Evolutionary conservation across 2,329 filamentous ascomycete species (phyloP).

Genomic region (Sporothrix globosa): DNA sequence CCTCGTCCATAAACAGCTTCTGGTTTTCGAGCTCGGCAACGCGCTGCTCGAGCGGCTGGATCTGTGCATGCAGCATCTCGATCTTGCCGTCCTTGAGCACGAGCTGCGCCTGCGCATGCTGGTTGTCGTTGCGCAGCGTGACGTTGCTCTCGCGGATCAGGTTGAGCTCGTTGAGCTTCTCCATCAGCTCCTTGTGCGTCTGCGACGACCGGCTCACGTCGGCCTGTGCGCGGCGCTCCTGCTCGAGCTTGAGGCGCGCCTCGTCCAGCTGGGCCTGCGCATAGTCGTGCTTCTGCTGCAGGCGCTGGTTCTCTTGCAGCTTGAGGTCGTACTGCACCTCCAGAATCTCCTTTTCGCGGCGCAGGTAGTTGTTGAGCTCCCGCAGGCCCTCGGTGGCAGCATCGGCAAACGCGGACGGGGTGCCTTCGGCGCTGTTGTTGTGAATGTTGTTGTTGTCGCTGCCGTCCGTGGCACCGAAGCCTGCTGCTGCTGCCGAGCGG

Average conservation of each 20-base stretch:
- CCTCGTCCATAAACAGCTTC: slow-evolving; percentile 78
- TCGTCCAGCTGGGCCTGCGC: slow-evolving; percentile 87
- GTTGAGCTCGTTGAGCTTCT: slow-evolving; percentile 94
- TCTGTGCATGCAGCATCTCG: slow-evolving; percentile 71
- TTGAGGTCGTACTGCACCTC: slow-evolving; percentile 95
- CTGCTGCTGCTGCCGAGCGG: slow-evolving; percentile 52
- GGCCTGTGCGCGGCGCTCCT: slow-evolving; percentile 77
- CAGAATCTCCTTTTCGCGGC: slow-evolving; percentile 95
- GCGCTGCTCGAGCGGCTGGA: slow-evolving; percentile 80
- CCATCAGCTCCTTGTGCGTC: slow-evolving; percentile 87
- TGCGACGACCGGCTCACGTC: slow-evolving; percentile 73
- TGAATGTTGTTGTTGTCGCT: no score
- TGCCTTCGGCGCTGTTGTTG: slow-evolving; percentile 52
- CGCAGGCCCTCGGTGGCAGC: slow-evolving; percentile 75
- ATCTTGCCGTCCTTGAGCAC: slow-evolving; percentile 74
- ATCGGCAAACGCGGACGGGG: slow-evolving; percentile 56
- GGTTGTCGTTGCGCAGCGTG: slow-evolving; percentile 83
- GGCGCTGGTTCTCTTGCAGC: slow-evolving; percentile 80
- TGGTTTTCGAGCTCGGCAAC: slow-evolving; percentile 83
- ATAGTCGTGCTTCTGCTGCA: slow-evolving; percentile 89
- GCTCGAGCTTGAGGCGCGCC: slow-evolving; percentile 81
- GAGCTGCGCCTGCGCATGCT: slow-evolving; percentile 75
- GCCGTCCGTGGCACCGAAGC: no score
- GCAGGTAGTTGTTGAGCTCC: slow-evolving; percentile 87
- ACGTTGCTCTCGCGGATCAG: slow-evolving; percentile 93